A percentile compares a stretch with the other conserved stretches of the same genome.
Conservation (phyloP, 768 basidiomycete species). For the Boletus sp. region DNA sequence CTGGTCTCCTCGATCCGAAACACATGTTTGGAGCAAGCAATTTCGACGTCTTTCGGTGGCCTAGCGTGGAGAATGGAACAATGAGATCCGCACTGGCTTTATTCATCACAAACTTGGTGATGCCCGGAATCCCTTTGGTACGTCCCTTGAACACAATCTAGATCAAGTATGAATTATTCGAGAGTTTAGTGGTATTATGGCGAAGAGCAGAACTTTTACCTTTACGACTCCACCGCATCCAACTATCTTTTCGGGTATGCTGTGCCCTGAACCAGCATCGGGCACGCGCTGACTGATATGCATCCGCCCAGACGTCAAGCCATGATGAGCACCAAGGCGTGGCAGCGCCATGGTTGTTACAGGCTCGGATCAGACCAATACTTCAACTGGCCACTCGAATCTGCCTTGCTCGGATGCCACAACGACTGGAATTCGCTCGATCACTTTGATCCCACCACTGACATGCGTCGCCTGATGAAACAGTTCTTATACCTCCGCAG, state of each 20-base stretch:
- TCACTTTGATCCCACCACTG: constrained; percentile 89
- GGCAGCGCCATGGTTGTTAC: constrained; percentile 94
- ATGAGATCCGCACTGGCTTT: constrained; percentile 71
- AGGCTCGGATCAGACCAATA: constrained; percentile 86
- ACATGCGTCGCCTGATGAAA: constrained; percentile 67
- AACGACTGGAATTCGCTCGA: constrained; percentile 93
- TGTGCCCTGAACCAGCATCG: not conserved
- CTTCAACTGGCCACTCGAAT: constrained; percentile 88
- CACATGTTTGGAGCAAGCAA: constrained; percentile 94
- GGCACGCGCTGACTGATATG: not conserved
- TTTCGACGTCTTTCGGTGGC: constrained; percentile 95
- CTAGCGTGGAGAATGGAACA: constrained; percentile 80
- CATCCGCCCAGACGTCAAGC: constrained; percentile 70
- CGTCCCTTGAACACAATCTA: constrained; percentile 11
- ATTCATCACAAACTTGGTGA: constrained; percentile 74
- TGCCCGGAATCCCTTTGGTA: constrained; percentile 86
- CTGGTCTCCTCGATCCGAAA: constrained; percentile 66
- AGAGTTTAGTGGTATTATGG: constrained; percentile 69
- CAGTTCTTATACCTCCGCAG: constrained; percentile 71
- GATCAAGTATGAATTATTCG: not conserved
- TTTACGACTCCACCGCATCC: constrained; percentile 81
- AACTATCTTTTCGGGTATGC: constrained; percentile 89
- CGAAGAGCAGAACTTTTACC: constrained; percentile 88
- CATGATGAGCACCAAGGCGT: constrained; percentile 80
- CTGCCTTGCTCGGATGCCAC: constrained; percentile 73